Evolutionary conservation across 225 moss, liverwort and hornwort species (phyloP).

Genomic region (Antitrichia curtipendula): DNA sequence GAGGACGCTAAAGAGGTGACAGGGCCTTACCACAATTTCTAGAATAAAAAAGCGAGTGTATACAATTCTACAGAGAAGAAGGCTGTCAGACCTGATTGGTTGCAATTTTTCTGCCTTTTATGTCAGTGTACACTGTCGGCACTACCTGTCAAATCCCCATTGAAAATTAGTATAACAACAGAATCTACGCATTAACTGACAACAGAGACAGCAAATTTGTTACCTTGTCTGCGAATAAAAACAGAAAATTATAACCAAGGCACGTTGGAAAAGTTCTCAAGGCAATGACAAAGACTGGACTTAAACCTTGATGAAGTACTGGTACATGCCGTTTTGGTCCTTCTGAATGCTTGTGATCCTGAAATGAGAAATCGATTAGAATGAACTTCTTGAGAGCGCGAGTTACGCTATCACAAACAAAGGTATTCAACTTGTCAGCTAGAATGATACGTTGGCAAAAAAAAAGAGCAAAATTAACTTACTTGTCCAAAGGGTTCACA

Average conservation of each 20-base stretch:
- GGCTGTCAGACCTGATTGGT: slow-evolving; percentile 69
- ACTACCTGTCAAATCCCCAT: slow-evolving; percentile 48
- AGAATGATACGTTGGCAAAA: not conserved
- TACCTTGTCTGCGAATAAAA: not conserved
- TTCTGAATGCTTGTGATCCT: slow-evolving; percentile 73
- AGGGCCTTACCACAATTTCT: not conserved
- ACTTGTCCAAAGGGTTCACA: slow-evolving; percentile 91
- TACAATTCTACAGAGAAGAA: not conserved
- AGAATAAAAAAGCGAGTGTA: not conserved
- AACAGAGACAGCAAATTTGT: not conserved
- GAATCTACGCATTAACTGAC: not conserved
- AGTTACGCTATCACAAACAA: not conserved
- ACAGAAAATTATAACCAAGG: not conserved
- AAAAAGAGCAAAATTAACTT: not conserved
- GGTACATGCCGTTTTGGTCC: slow-evolving; percentile 77
- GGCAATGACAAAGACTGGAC: not conserved
- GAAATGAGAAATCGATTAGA: not conserved
- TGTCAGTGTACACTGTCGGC: slow-evolving; percentile 84
- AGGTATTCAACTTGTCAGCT: not conserved
- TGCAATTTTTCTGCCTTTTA: slow-evolving; percentile 65
- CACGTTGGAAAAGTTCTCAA: not conserved
- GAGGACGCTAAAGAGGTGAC: not conserved
- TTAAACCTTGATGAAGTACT: slow-evolving; percentile 92
- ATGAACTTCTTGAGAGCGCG: not conserved
- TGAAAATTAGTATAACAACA: not conserved